Percentiles rank a stretch among this genome's conserved stretches.
Conservation (phyloP, 495 filamentous ascomycete genomes). For the Letharia columbiana region DNA sequence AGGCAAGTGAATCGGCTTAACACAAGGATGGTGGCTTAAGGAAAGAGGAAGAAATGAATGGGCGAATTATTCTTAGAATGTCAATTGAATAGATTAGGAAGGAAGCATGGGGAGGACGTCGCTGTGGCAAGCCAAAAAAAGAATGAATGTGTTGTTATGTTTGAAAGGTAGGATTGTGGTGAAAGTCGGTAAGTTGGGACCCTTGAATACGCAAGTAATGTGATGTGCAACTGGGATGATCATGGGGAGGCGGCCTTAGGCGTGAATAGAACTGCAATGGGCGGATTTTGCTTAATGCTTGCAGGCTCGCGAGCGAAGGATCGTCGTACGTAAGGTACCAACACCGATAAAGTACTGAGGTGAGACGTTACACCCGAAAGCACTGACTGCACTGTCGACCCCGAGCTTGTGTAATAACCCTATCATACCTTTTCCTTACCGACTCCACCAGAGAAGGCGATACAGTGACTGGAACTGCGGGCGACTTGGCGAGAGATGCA, state of each 20-base stretch:
- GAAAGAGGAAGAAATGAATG: neutral
- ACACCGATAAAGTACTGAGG: neutral
- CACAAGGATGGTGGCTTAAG: neutral
- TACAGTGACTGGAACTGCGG: neutral
- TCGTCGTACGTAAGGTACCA: conserved; percentile 11
- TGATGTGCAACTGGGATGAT: conserved; percentile 10
- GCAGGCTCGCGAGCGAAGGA: conserved; percentile 13
- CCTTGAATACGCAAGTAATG: neutral
- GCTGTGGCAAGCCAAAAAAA: neutral
- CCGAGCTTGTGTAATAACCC: neutral
- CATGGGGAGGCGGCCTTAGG: conserved; percentile 10
- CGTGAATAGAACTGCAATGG: conserved; percentile 11
- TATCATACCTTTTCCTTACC: neutral
- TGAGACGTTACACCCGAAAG: neutral
- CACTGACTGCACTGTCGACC: neutral
- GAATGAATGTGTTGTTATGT: neutral
- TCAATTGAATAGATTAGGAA: conserved; percentile 2
- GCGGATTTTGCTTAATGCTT: conserved; percentile 7
- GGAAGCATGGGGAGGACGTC: neutral
- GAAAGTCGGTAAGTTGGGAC: neutral
- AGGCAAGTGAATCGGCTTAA: neutral
- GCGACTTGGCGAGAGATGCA: neutral
- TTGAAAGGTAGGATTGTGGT: neutral
- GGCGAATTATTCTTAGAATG: conserved; percentile 4
- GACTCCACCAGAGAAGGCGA: neutral